Base-by-base conservation (phyloP, 1,139 yeast species). In the Sugiyamaella pinicola region DNA sequence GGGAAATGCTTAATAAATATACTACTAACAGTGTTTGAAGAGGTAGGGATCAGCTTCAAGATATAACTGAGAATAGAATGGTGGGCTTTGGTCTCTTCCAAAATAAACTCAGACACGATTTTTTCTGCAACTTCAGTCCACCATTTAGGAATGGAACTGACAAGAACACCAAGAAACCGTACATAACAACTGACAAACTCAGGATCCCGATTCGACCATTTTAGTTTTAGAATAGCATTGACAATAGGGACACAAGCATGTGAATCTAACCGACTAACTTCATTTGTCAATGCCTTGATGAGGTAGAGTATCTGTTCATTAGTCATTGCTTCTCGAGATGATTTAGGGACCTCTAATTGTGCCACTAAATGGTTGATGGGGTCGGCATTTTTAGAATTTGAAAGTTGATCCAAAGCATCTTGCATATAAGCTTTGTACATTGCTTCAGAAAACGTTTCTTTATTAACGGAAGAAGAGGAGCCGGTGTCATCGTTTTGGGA, bases 131-230 rank as follows among this genome's bases (percentile, higher is more conserved):
- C 89, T 56, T 87, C 95, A 58, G 80, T 80, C 80, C 95, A 83
- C 86, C 95, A 91, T 68, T 84, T 87, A 6, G 98, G 98, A 56
- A 85, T 77, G 39, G 95, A 86, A 4, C 96, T 85, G 38, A 91
- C 89, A 54, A 93, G 75, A 26, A 90, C 88, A 45, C 83, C 78
- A 52, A 88, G 72, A 68, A 93, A 93, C 50, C 83, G 84, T 43
- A 86, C 79, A 75, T 75, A 86, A 57, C 71, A 78, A 67, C 68
- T 73, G 55, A 77, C 77, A 72, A 74, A 73, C 45, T 58, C 58
- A 18, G 66, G 64, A 53, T 69, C 73, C 50, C 72, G 65, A 55
- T 58, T 77, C 62, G 84, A 75, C 95, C 96, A 89, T 61, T 75
- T 67, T 49, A 82, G 68, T 55, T 71, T 74, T 33, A 84, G 71